These are phyloP conservation scores for Pythium plurisporium DNA, from an alignment of 352 stramenopile genomes.

Conservation along the genomic window DNA sequence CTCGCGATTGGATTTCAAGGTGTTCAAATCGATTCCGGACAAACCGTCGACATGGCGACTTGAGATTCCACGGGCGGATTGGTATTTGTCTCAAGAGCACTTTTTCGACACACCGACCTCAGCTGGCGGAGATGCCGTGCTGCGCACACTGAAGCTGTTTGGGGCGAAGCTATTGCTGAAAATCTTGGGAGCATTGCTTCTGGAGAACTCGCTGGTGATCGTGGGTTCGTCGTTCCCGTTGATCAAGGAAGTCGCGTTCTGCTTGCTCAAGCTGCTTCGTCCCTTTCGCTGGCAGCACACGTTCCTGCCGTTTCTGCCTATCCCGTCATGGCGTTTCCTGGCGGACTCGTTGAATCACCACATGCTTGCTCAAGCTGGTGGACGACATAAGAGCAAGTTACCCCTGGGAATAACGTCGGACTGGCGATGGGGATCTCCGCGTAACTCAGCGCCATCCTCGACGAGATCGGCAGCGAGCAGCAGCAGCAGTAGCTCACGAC, in stretches of 20 bases:
- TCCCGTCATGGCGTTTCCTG: conserved; percentile 69
- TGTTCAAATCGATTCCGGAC: conserved; percentile 66
- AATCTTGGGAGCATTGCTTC: conserved; percentile 54
- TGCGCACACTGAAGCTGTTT: conserved; percentile 58
- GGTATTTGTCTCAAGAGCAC: conserved; percentile 65
- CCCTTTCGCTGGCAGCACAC: conserved; percentile 83
- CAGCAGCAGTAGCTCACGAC: conserved; percentile 6
- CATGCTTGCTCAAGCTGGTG: conserved; percentile 41
- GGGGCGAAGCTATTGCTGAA: conserved; percentile 72
- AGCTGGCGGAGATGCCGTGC: conserved; percentile 31
- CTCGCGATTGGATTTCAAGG: conserved; percentile 23
- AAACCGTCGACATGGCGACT: conserved; percentile 50
- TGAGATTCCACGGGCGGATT: conserved; percentile 68
- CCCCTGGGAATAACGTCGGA: conserved; percentile 55
- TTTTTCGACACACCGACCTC: conserved; percentile 33
- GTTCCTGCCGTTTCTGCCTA: conserved; percentile 68
- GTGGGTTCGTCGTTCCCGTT: conserved; percentile 64
- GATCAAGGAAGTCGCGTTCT: conserved; percentile 72
- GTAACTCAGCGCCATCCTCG: conserved; percentile 14
- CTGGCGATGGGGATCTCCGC: conserved; percentile 55
- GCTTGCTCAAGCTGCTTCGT: conserved; percentile 61
- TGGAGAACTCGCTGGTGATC: conserved; percentile 76
- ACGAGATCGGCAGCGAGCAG: conserved; percentile 13
- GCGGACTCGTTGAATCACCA: conserved; percentile 57
- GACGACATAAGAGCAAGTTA: conserved; percentile 50